phyloP scores from a whole-genome alignment of 495 filamentous ascomycete genomes.

The Penicillium turbatum region DNA sequence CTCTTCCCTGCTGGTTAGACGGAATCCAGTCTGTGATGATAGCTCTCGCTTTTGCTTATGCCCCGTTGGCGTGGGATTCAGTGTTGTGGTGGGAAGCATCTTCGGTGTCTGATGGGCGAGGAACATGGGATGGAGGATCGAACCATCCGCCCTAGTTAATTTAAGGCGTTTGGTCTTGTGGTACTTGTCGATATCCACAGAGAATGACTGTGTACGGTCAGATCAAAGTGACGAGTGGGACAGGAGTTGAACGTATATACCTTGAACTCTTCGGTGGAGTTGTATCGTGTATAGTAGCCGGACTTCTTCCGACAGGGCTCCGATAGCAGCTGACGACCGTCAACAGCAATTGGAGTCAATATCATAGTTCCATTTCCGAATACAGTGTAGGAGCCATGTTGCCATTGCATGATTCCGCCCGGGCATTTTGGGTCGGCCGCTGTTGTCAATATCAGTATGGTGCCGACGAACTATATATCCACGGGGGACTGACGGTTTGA shows the following conservation, averaged over 20 bases:
- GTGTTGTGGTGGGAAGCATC: slow-evolving; percentile 69
- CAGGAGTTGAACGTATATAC: slow-evolving; percentile 34
- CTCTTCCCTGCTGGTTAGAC: slow-evolving; percentile 40
- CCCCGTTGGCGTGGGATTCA: slow-evolving; percentile 51
- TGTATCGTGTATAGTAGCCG: slow-evolving; percentile 63
- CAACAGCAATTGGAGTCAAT: slow-evolving; percentile 60
- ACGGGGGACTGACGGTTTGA: slow-evolving; percentile 59
- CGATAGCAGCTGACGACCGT: slow-evolving; percentile 69
- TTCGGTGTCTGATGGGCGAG: slow-evolving; percentile 62
- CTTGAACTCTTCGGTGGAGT: slow-evolving; percentile 61
- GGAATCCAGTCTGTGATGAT: slow-evolving; percentile 7
- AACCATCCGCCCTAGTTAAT: slow-evolving; percentile 60
- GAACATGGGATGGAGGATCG: slow-evolving; percentile 70
- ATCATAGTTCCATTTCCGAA: slow-evolving; percentile 55
- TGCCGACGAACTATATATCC: slow-evolving; percentile 7
- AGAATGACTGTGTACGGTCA: slow-evolving; percentile 51
- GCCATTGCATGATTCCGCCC: slow-evolving; percentile 69
- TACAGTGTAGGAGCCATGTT: slow-evolving; percentile 62
- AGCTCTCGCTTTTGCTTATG: slow-evolving; percentile 20
- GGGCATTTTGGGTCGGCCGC: slow-evolving; percentile 63
- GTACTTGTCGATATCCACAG: slow-evolving; percentile 58
- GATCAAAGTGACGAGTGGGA: neutral
- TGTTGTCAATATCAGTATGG: slow-evolving; percentile 21
- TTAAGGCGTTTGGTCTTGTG: slow-evolving; percentile 61
- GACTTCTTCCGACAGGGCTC: slow-evolving; percentile 55